Conservation (phyloP, 1,139 yeast genomes). For the Nakaseomyces bracarensis region DNA sequence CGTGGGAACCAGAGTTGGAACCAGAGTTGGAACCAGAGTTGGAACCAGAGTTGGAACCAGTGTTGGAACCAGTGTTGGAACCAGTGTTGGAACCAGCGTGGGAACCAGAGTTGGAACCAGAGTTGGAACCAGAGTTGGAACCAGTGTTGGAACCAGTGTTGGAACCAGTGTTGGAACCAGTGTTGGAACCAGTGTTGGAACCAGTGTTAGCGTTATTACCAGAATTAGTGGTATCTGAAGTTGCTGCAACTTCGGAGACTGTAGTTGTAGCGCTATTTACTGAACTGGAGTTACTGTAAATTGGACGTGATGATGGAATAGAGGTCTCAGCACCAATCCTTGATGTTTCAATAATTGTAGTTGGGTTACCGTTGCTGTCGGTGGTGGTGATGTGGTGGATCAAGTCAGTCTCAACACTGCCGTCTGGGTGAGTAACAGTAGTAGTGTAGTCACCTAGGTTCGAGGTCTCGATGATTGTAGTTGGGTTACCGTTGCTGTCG, state of each 20-base stretch:
- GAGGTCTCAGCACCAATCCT: neutral
- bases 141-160: neutral
- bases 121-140: neutral
- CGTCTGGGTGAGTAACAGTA: neutral
- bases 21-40: no score
- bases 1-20: no score
- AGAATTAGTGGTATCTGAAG: neutral
- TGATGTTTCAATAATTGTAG: neutral
- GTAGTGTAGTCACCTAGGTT: neutral
- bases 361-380: constrained; percentile 4
- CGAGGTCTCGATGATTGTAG: neutral
- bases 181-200: neutral
- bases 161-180: neutral
- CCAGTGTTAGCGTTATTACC: neutral
- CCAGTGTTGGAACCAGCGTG: no score
- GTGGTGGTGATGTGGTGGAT: constrained; percentile 5
- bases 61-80: no score
- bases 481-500: neutral
- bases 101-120: constrained; percentile 1
- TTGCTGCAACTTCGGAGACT: no score
- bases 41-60: no score
- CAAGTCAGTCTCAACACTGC: constrained; percentile 2
- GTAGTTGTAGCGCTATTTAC: neutral
- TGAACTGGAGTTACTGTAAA: neutral
- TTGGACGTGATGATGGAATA: neutral